Evolutionary conservation across 2,329 filamentous ascomycete genomes (phyloP).

Genomic region (Tolypocladium album): DNA sequence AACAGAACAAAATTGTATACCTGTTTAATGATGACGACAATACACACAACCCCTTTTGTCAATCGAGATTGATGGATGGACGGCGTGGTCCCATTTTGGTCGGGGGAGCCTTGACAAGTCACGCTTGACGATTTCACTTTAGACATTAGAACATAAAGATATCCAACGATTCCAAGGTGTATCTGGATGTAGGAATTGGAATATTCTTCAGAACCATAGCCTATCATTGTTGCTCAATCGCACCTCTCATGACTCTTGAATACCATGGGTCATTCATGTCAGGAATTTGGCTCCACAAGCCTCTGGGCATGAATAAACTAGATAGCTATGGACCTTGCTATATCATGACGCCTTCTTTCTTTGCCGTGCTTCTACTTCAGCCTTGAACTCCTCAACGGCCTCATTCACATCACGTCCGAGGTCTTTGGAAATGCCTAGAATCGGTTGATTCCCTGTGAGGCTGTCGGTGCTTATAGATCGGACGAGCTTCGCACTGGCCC

Average conservation of each 20-base stretch:
- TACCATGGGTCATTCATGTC: neutral
- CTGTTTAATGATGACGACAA: neutral
- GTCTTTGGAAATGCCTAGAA: conserved; percentile 72
- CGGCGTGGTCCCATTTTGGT: neutral
- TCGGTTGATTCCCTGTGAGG: conserved; percentile 44
- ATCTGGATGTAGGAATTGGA: neutral
- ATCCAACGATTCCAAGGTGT: neutral
- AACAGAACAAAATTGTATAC: neutral
- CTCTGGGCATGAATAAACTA: neutral
- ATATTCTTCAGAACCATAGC: neutral
- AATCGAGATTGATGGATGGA: neutral
- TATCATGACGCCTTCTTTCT: conserved; percentile 15
- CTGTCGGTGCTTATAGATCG: conserved; percentile 48
- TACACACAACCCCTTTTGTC: neutral
- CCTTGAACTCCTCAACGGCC: conserved; percentile 62
- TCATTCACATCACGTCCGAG: conserved; percentile 66
- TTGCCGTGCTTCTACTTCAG: conserved; percentile 51
- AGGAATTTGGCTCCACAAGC: neutral
- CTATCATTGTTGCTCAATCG: neutral
- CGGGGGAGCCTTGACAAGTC: neutral
- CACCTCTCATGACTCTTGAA: neutral
- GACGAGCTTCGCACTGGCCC: conserved; percentile 32
- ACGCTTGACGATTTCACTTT: neutral
- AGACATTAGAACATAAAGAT: neutral
- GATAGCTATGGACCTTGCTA: neutral